Evolutionary conservation across 106 monocot genomes (phyloP).

Genomic region (Dactylorhiza incarnata): DNA sequence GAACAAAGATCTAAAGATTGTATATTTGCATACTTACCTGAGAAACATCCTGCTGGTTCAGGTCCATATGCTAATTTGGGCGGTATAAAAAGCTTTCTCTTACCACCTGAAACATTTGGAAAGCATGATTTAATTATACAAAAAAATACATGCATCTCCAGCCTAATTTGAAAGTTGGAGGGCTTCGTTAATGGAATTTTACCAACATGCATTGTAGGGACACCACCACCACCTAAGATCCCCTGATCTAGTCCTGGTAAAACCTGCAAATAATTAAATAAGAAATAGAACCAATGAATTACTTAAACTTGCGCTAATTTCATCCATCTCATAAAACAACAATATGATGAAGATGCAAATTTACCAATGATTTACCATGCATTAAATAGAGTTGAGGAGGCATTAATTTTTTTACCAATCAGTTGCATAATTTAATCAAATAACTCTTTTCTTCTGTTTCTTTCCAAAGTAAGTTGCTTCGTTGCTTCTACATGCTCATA

Average conservation of each 20-base stretch:
- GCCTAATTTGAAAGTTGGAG: neutral
- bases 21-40: conserved; percentile 28
- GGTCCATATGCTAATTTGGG: conserved; percentile 80
- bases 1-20: neutral
- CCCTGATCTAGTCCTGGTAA: conserved; percentile 89
- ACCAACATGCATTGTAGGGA: conserved; percentile 88
- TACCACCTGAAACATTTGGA: conserved; percentile 51
- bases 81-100: conserved; percentile 89
- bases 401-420: no score
- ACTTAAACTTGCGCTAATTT: neutral
- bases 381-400: neutral
- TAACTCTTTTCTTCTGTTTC: no score
- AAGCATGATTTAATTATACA: neutral
- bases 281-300: neutral
- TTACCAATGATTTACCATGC: neutral
- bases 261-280: conserved; percentile 28
- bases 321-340: neutral
- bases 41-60: conserved; percentile 94
- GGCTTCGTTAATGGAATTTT: neutral
- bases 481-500: no score
- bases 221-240: conserved; percentile 79
- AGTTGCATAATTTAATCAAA: no score
- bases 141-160: neutral
- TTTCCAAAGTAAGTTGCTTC: no score
- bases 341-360: neutral